phyloP scores from a whole-genome alignment of 2,329 filamentous ascomycete genomes.

The Thermoascus crustaceus region DNA sequence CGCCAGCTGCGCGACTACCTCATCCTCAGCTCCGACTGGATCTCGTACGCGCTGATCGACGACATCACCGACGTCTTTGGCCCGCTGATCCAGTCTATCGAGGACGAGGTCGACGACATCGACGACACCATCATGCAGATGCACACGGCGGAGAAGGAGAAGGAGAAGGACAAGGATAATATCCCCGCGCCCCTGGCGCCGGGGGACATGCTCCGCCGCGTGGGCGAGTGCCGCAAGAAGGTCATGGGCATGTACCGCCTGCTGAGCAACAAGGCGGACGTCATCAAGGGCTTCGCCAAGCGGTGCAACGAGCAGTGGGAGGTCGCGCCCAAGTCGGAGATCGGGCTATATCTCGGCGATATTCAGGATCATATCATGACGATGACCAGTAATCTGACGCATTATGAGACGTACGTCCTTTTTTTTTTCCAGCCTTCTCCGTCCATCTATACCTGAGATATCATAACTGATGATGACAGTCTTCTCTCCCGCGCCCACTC shows the following conservation, averaged over 20 bases:
- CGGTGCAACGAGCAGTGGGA: slow-evolving; percentile 98
- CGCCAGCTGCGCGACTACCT: slow-evolving; percentile 91
- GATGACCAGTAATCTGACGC: slow-evolving; percentile 91
- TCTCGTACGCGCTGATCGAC: slow-evolving; percentile 95
- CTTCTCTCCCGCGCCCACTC: slow-evolving; percentile 84
- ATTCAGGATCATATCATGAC: slow-evolving; percentile 99
- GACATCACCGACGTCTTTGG: slow-evolving; percentile 97
- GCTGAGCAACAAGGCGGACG: slow-evolving; percentile 93
- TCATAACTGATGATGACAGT: slow-evolving; percentile 36
- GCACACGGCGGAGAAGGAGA: slow-evolving; percentile 51
- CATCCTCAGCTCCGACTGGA: slow-evolving; percentile 91
- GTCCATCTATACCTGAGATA: background rate
- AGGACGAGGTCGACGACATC: slow-evolving; percentile 94
- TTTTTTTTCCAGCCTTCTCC: background rate
- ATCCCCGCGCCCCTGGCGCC: slow-evolving; percentile 41
- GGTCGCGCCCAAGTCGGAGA: slow-evolving; percentile 87
- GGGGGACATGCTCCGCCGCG: slow-evolving; percentile 79
- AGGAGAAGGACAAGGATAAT: slow-evolving; percentile 26
- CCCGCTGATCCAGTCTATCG: slow-evolving; percentile 83
- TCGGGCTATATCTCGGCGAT: slow-evolving; percentile 94
- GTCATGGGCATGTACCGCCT: slow-evolving; percentile 93
- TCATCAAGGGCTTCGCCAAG: slow-evolving; percentile 98
- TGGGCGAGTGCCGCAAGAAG: slow-evolving; percentile 91
- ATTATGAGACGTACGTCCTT: slow-evolving; percentile 79
- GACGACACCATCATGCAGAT: slow-evolving; percentile 83